Conservation (phyloP, 1,284 basidiomycete species). For the Marasmius oreades region DNA sequence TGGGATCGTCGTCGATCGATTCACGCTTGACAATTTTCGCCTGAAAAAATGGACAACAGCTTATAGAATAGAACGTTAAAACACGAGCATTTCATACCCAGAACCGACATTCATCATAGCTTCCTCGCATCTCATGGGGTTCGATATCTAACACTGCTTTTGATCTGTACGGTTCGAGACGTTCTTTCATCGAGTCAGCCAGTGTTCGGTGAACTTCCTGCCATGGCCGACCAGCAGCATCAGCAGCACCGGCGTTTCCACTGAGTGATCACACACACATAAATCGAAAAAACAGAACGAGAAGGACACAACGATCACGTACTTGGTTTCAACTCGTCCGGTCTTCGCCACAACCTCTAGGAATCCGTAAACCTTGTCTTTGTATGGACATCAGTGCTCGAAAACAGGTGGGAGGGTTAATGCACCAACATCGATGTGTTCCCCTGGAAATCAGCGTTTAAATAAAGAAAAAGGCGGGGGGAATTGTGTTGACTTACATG, state of each 20-base stretch:
- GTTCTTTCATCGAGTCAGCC: conserved; percentile 14
- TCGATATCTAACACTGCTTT: conserved; percentile 6
- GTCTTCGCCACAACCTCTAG: conserved; percentile 15
- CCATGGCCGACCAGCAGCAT: conserved; percentile 12
- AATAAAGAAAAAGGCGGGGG: too few species aligned
- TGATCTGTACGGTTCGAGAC: conserved; percentile 11
- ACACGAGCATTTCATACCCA: neutral
- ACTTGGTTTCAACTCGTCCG: conserved; percentile 15
- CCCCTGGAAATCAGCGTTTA: conserved; percentile 13
- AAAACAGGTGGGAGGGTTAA: neutral
- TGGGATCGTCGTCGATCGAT: conserved; percentile 10
- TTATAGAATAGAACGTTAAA: neutral
- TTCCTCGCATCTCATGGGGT: conserved; percentile 12
- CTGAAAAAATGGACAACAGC: neutral
- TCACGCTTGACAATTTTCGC: conserved; percentile 3
- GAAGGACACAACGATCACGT: neutral
- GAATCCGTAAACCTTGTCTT: conserved; percentile 16
- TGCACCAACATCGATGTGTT: conserved; percentile 12
- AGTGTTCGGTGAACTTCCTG: conserved; percentile 14
- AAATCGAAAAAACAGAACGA: neutral
- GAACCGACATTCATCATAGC: conserved; percentile 13
- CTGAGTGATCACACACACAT: neutral
- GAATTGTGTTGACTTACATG: too few species aligned
- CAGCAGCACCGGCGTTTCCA: conserved; percentile 11
- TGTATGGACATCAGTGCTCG: neutral